Base-by-base conservation (phyloP, 2,329 filamentous ascomycete genomes). In the Penicillium corylophilum region DNA sequence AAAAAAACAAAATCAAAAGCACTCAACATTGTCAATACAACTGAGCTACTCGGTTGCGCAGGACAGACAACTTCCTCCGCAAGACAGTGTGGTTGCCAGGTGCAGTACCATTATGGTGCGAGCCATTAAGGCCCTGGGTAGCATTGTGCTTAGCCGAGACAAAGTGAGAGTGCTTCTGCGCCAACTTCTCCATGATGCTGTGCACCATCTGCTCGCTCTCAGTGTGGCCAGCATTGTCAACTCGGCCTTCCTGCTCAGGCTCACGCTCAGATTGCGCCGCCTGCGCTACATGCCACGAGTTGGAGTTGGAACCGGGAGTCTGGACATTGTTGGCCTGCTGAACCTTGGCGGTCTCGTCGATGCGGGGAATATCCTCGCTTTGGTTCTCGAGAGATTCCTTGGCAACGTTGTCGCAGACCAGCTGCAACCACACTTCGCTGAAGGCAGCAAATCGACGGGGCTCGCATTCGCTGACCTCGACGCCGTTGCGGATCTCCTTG, bases 351-450 rank as follows among this genome's bases (percentile, higher is more conserved):
- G 55, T 53, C 2, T 54, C 42, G 3, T 55, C 56, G 4, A 52
- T 26, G n/a, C 54, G 60, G 4, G 55, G 44, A 6, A 35, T 46
- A 22, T 59, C 50, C 12, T 46, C 23, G 1, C n/a, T n/a, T 16
- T 54, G 44, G 22, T 48, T 35, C 18, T 44, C 36, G n/a, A 51
- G 36, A 8, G 50, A 56, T 28, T 57, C 47, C 2, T 24, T 46
- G 6, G 38, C 53, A 7, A 46, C 46, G n/a, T 55, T 49, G 9
- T 50, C 53, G 54, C 69, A 72, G 24, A 65, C 56, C 36, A 72
- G 50, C 40, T 56, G 58, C 6, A 68, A 51, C 68, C 68, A 72
- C 5, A 72, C 59, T 46, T 66, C 53, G 38, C 51, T 63, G 40
- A 61, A 67, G 12, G 57, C 58, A 4, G 50, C 50, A n/a, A 68